Conservation (phyloP, 2,329 filamentous ascomycete species). For the Ophiocordyceps sinensis region DNA sequence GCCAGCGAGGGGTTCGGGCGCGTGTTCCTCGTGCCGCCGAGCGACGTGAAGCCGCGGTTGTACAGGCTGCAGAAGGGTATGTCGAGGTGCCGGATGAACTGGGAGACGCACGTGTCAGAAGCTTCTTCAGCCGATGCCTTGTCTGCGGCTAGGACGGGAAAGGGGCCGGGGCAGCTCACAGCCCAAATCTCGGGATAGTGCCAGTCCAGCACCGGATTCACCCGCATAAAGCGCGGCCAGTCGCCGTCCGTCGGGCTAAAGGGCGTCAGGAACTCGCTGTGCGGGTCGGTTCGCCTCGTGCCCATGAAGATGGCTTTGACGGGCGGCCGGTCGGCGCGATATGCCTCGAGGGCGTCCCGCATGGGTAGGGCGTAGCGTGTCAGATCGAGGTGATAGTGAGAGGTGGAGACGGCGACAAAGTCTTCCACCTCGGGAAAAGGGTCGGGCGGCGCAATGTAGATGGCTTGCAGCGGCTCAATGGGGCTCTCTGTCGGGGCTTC, state of each 20-base stretch:
- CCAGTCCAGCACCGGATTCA: constrained; percentile 97
- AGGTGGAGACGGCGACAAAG: constrained; percentile 58
- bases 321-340: constrained; percentile 47
- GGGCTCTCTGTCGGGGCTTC: not conserved
- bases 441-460: constrained; percentile 77
- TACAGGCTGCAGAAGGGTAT: constrained; percentile 82
- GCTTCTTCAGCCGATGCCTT: not conserved
- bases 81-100: constrained; percentile 68
- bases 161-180: constrained; percentile 34
- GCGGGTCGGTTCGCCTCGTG: constrained; percentile 86
- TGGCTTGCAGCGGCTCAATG: constrained; percentile 46
- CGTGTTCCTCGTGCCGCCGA: constrained; percentile 85
- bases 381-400: constrained; percentile 60
- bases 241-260: constrained; percentile 80
- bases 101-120: not conserved
- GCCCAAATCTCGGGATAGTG: constrained; percentile 91
- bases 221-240: constrained; percentile 85
- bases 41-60: constrained; percentile 74
- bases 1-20: constrained; percentile 70
- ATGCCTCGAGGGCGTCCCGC: constrained; percentile 65
- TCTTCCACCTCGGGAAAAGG: constrained; percentile 77
- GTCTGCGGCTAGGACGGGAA: not conserved
- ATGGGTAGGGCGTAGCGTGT: constrained; percentile 64
- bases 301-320: constrained; percentile 44
- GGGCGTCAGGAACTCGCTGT: constrained; percentile 62